Evolutionary conservation across 2,329 filamentous ascomycete species (phyloP), one percentile per base, ranked within the genome.

Genomic region (Ophiostoma perfectum): DNA sequence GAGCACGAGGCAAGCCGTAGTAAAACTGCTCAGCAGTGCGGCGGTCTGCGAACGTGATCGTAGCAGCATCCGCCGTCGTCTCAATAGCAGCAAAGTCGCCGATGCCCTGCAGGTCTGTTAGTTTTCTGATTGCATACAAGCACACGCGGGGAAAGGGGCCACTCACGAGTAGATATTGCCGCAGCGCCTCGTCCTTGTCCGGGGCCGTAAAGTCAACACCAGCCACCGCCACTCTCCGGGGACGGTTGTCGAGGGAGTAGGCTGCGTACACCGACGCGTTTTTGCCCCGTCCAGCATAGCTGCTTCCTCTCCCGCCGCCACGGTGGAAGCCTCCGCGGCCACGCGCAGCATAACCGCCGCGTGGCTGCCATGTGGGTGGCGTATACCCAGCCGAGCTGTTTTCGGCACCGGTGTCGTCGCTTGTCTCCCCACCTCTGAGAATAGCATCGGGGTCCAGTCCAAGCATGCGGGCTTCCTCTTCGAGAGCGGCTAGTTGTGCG

Each of bases 191-290:
- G 72, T 93, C 88, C 74, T 86, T 86, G 42, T 84, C 83, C 1
- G 84, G 75, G 14, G 81, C 81, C 3, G 87, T 86, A 74, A 89
- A 87, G 77, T 88, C 87, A 11, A 86, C 83, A 3, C 87, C 89
- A 7, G 82, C 81, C 38, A 94, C 78, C 5, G 84, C 83, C 9
- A 95, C 80, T 70, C 83, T 88, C 75, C 85, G 90, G 0, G 91
- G 88, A 62, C 91, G 83, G 75, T 93, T 93, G 74, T 95, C 91
- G 36, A 95, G 81, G 18, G 89, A 88, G 72, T 88, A 90, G 44
- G 83, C 82, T 4, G 83, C 85, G 72, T 87, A 88, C 0, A 83
- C 83, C 2, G 83, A 82, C 64, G 84, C 82, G 66, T 82, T 80
- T 44, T 83, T 82, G 41, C 67, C 55, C 80, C 76, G 68, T 27